A percentile compares a stretch with the other conserved stretches of the same genome.
Conservation (phyloP, 1,284 basidiomycete genomes). For the Cystobasidium sp. region DNA sequence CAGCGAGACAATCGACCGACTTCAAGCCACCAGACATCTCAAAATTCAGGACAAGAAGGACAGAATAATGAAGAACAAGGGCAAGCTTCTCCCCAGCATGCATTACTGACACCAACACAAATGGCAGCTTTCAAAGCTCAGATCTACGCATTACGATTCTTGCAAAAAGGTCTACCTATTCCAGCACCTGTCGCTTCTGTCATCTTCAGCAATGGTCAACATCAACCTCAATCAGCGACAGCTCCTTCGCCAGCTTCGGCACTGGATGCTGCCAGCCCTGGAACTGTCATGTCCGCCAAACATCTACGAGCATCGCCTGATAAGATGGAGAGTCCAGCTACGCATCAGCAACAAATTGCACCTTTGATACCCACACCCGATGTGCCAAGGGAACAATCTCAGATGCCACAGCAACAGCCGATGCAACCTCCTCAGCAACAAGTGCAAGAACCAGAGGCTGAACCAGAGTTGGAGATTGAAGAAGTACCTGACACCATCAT, state of each 20-base stretch:
- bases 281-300: constrained; percentile 55
- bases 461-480: constrained; percentile 36
- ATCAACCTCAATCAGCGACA: constrained; percentile 41
- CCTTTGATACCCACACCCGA: constrained; percentile 24
- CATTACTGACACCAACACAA: constrained; percentile 23
- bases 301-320: constrained; percentile 56
- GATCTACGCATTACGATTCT: constrained; percentile 84
- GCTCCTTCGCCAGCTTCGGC: constrained; percentile 43
- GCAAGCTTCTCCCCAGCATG: constrained; percentile 23
- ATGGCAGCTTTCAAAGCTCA: constrained; percentile 69
- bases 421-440: constrained; percentile 6
- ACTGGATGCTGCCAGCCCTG: constrained; percentile 41
- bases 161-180: constrained; percentile 77
- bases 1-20: not conserved
- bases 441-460: constrained; percentile 14
- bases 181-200: constrained; percentile 79
- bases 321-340: constrained; percentile 20
- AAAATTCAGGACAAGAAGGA: constrained; percentile 4
- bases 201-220: constrained; percentile 58
- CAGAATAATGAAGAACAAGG: not conserved
- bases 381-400: constrained; percentile 9
- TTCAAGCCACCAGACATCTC: not conserved
- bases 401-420: constrained; percentile 3
- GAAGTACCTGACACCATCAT: constrained; percentile 65
- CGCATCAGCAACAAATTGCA: constrained; percentile 3